Evolutionary conservation across 345 rosid species (phyloP).

Genomic region (Populus pruinosa): DNA sequence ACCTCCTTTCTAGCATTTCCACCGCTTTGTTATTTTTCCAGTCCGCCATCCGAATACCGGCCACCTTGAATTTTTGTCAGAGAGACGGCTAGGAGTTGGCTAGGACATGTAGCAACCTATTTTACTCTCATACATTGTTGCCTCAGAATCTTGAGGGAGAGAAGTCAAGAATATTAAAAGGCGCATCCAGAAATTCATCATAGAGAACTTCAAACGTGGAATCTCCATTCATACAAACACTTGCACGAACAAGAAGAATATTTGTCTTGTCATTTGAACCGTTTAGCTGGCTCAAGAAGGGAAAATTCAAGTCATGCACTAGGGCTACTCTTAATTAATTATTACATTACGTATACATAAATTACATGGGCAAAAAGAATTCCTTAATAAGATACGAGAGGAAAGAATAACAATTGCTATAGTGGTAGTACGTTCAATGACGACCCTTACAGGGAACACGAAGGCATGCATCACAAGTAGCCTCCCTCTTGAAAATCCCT

Average conservation of each 20-base stretch:
- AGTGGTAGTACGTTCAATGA: not conserved
- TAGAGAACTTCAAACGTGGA: not conserved
- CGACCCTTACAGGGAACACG: not conserved
- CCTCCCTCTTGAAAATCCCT: not conserved
- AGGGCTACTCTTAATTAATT: not conserved
- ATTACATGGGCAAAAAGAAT: constrained; percentile 30
- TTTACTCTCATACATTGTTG: no score
- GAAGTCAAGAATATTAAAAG: not conserved
- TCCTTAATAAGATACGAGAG: constrained; percentile 1
- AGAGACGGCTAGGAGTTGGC: no score
- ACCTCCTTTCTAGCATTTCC: no score
- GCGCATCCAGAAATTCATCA: not conserved
- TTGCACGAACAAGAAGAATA: not conserved
- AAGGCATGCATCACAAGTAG: not conserved
- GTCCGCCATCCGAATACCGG: no score
- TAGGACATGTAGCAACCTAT: no score
- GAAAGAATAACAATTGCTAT: constrained; percentile 25
- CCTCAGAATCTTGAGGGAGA: not conserved
- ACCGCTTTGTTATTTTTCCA: no score
- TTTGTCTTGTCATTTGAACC: constrained; percentile 10
- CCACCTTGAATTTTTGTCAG: no score
- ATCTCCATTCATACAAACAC: not conserved
- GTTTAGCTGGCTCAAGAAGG: not conserved
- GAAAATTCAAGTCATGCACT: constrained; percentile 4
- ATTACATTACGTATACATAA: constrained; percentile 12